Evolutionary conservation across 2,329 filamentous ascomycete species (phyloP).

Genomic region (Sporothrix mexicana): DNA sequence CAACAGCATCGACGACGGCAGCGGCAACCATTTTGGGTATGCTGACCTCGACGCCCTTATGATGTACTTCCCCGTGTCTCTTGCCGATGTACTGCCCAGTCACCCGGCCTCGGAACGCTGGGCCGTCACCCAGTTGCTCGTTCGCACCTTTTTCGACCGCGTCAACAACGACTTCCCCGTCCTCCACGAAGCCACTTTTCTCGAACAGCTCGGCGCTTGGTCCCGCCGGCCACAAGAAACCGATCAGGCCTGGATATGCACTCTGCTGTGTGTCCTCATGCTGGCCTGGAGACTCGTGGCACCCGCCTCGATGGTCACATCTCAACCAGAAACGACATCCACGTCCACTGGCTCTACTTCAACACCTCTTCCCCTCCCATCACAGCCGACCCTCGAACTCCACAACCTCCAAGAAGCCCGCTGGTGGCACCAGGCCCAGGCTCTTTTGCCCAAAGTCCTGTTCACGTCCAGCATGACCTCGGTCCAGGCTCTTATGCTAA

Average conservation of each 20-base stretch:
- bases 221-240: constrained; percentile 37
- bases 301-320: neutral
- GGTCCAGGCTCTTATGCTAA: constrained; percentile 50
- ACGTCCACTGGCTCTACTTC: neutral
- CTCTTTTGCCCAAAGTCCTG: constrained; percentile 49
- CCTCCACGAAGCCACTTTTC: constrained; percentile 51
- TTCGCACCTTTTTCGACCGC: constrained; percentile 48
- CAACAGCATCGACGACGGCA: neutral
- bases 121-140: neutral
- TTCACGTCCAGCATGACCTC: constrained; percentile 51
- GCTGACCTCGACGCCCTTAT: neutral
- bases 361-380: neutral
- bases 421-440: constrained; percentile 51
- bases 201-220: constrained; percentile 49
- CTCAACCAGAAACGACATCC: neutral
- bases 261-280: constrained; percentile 50
- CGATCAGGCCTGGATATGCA: constrained; percentile 51
- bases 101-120: constrained; percentile 1
- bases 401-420: constrained; percentile 45
- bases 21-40: neutral
- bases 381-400: neutral
- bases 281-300: constrained; percentile 44
- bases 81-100: constrained; percentile 21
- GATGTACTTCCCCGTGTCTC: neutral
- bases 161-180: constrained; percentile 52